phyloP scores from a whole-genome alignment of 2,329 filamentous ascomycete genomes.

The Colletotrichum siamense region DNA sequence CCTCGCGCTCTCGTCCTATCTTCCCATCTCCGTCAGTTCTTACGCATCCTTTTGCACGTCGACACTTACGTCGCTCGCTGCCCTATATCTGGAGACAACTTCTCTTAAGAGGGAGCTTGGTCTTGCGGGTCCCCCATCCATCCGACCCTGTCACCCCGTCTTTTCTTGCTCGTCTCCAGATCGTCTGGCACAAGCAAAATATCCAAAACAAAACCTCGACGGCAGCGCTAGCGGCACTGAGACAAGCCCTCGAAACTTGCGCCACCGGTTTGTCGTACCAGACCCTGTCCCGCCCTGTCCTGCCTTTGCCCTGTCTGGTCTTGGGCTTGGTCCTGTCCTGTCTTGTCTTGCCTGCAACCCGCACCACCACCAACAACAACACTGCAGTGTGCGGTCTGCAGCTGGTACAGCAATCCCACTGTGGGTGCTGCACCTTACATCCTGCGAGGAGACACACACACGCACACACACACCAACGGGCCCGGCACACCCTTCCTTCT shows the following conservation, averaged over 20 bases:
- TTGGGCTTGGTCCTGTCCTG: background rate
- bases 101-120: background rate
- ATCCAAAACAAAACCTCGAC: background rate
- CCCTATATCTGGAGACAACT: background rate
- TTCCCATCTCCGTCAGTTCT: background rate
- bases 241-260: slow-evolving; percentile 11
- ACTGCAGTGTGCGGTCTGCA: background rate
- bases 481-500: background rate
- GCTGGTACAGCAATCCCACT: background rate
- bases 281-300: slow-evolving; percentile 1
- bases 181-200: background rate
- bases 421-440: background rate
- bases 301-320: background rate
- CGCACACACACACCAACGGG: background rate
- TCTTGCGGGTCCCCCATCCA: background rate
- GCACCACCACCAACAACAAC: background rate
- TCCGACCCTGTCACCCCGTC: background rate
- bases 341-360: background rate
- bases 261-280: slow-evolving; percentile 4
- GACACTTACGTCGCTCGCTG: background rate
- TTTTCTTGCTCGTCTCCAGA: background rate
- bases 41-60: background rate
- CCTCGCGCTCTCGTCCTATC: background rate
- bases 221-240: slow-evolving; percentile 4
- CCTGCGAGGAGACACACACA: background rate